phyloP scores from a whole-genome alignment of 2,329 filamentous ascomycete genomes.

The Hypoxylon sp. region DNA sequence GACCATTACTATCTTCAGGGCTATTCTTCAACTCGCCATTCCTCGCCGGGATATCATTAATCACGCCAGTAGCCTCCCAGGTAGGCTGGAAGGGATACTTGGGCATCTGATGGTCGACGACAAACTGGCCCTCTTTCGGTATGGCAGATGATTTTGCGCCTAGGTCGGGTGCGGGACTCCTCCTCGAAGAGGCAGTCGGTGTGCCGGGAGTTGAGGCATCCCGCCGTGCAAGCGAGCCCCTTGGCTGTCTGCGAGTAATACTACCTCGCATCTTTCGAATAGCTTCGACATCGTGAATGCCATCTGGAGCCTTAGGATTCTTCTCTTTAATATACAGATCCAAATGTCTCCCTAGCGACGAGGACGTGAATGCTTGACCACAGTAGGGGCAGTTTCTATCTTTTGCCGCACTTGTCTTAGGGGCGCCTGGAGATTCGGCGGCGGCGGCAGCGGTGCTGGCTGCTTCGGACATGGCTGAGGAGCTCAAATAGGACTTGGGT shows the following conservation, averaged over 20 bases:
- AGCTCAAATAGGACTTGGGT: conserved; percentile 5
- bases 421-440: conserved; percentile 57
- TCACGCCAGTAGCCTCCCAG: conserved; percentile 85
- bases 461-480: conserved; percentile 45
- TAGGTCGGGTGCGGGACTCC: conserved; percentile 60
- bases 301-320: conserved; percentile 89
- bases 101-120: conserved; percentile 65
- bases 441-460: conserved; percentile 43
- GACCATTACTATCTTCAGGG: conserved; percentile 54
- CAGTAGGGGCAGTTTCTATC: conserved; percentile 93
- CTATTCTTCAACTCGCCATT: conserved; percentile 61
- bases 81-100: conserved; percentile 71
- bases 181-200: conserved; percentile 60
- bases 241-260: conserved; percentile 88
- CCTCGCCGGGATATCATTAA: conserved; percentile 77
- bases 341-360: conserved; percentile 91
- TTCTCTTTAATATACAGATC: conserved; percentile 95
- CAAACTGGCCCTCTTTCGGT: conserved; percentile 61
- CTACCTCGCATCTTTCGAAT: conserved; percentile 86
- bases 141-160: conserved; percentile 58
- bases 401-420: conserved; percentile 73
- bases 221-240: conserved; percentile 73
- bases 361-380: conserved; percentile 90
- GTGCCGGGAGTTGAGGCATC: conserved; percentile 74
- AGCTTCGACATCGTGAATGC: conserved; percentile 89